These are phyloP conservation scores for Thalassiosira livingstoniorum DNA, from an alignment of 352 stramenopile genomes.

Conservation along the genomic window DNA sequence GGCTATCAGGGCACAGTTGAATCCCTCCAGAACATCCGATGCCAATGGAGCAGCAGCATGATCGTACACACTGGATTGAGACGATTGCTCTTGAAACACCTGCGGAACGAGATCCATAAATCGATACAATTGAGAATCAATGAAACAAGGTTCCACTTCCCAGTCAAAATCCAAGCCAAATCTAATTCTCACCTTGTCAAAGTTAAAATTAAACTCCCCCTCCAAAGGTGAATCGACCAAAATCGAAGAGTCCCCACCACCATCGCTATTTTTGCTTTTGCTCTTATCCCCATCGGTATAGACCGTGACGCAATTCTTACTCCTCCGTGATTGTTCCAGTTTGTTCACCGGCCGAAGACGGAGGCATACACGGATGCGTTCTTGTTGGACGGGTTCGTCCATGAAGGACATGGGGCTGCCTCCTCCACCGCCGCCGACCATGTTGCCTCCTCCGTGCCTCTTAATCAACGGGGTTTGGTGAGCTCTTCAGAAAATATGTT, in stretches of 20 bases:
- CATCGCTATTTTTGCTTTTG: conserved; percentile 31
- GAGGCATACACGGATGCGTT: conserved; percentile 67
- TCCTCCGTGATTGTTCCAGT: conserved; percentile 64
- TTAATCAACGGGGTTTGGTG: too few species aligned
- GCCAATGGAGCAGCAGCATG: conserved; percentile 45
- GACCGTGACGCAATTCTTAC: conserved; percentile 62
- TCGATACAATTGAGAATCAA: too few species aligned
- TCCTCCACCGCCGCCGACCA: neutral
- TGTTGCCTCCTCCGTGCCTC: neutral
- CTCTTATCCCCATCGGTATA: conserved; percentile 4
- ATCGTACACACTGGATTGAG: conserved; percentile 61
- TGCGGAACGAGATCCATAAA: conserved; percentile 23
- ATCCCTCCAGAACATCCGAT: conserved; percentile 56
- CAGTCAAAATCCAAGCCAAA: too few species aligned
- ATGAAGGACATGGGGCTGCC: conserved; percentile 8
- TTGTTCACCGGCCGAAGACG: conserved; percentile 75
- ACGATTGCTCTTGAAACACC: conserved; percentile 60
- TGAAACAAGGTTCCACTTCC: too few species aligned
- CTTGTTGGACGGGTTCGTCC: conserved; percentile 37
- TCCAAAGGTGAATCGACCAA: conserved; percentile 70
- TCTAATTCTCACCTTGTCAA: conserved; percentile 50
- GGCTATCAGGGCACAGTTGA: conserved; percentile 64
- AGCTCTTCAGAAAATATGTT: too few species aligned
- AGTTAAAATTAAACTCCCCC: conserved; percentile 66
- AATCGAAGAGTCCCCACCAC: conserved; percentile 25